Conservation (phyloP, 2,329 filamentous ascomycete species). For the Diaporthe eres region DNA sequence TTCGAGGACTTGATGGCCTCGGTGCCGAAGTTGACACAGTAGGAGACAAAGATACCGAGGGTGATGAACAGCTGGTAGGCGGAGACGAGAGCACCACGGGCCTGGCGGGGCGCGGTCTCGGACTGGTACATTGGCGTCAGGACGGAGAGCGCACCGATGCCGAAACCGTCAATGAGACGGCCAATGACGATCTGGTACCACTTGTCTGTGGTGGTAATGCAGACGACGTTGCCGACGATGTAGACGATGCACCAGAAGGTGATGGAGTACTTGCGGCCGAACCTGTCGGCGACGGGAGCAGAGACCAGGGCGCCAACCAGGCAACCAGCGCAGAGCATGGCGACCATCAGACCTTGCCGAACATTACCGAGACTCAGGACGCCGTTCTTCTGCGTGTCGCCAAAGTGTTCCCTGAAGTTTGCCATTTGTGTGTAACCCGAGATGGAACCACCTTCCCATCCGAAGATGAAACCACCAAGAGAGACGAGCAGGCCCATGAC, state of each 20-base stretch:
- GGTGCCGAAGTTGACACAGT: constrained; percentile 68
- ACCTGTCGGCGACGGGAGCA: constrained; percentile 69
- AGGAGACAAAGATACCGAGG: constrained; percentile 44
- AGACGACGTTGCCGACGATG: constrained; percentile 75
- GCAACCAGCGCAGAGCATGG: constrained; percentile 42
- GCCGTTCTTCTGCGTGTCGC: constrained; percentile 29
- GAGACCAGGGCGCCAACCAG: constrained; percentile 65
- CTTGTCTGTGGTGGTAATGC: constrained; percentile 69
- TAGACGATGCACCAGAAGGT: constrained; percentile 69
- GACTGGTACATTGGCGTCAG: constrained; percentile 78
- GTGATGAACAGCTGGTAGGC: constrained; percentile 53
- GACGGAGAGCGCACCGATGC: constrained; percentile 76
- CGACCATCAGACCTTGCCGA: constrained; percentile 41
- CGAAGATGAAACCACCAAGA: constrained; percentile 43
- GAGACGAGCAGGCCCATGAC: constrained; percentile 42
- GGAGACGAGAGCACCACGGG: constrained; percentile 56
- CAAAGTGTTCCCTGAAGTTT: constrained; percentile 40
- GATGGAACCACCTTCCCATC: constrained; percentile 42
- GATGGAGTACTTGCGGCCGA: constrained; percentile 70
- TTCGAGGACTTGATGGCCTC: constrained; percentile 57
- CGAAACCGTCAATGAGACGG: constrained; percentile 76
- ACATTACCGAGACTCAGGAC: constrained; percentile 36
- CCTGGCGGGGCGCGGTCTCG: constrained; percentile 73
- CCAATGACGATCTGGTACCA: constrained; percentile 79
- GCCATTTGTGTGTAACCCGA: constrained; percentile 42